Base-by-base conservation (phyloP, 345 rosid genomes). In the Moricandia arvensis region DNA sequence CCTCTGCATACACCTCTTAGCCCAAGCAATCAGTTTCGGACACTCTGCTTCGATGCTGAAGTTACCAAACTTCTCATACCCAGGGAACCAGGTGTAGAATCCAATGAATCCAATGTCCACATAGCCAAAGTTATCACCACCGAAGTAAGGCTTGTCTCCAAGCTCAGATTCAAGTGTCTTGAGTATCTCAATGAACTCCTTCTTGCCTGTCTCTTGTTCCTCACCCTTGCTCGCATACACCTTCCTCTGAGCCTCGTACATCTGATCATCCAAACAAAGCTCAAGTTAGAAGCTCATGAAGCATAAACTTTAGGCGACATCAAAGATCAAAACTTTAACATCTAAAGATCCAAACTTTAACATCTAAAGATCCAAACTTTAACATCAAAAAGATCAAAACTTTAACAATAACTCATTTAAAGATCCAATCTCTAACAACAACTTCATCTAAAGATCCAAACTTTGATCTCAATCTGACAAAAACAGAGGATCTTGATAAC, bases 151-250 rank as follows among this genome's bases (percentile, higher is more conserved):
- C 0, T 70, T 76, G 35, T 76, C 80, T 31, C 80, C 80, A 4
- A 76, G 80, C 66, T 76, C 71, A 31, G 75, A 4, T 45, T 76
- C 75, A 70, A 76, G 80, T 21, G 61, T 63, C 80, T 76, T 70
- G 53, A 76, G 71, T 12, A 65, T 0, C 63, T 71, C 80, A 9
- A 77, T 71, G 2, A 65, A 34, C 17, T 71, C 76, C 63, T 77
- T 77, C 72, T 71, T 77, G 2, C 57, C 80, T 16, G 68, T 4
- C 13, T 65, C 76, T 12, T 65, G 80, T 6, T 77, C 76, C 8
- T 71, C 80, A n/a, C 76, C 80, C 5, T 59, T 77, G 1, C 62
- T 34, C 4, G 72, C 47, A 72, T 72, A 77, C 1, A 66, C 61
- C 68, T 65, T 77, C 76, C 72, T 71, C 59, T 43, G 64, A 0